Conservation (phyloP, 169 alveolate genomes). For the Blepharisma undulans region DNA sequence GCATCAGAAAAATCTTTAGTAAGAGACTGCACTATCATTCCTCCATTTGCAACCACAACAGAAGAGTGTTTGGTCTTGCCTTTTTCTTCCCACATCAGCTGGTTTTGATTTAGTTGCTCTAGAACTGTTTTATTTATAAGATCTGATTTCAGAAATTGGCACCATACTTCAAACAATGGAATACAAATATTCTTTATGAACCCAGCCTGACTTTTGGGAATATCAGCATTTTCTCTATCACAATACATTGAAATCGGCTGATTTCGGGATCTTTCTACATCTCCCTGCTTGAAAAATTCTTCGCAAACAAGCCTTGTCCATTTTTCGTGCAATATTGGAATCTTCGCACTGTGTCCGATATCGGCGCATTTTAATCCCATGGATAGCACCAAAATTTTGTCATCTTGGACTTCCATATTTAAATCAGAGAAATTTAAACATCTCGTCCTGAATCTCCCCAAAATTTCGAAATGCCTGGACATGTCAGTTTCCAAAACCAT, state of each 20-base stretch:
- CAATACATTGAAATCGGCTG: conserved; percentile 94
- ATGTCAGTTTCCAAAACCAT: conserved; percentile 93
- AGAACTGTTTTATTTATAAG: neutral
- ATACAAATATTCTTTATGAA: conserved; percentile 90
- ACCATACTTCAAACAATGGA: conserved; percentile 82
- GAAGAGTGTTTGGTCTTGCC: neutral
- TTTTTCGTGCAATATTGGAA: conserved; percentile 86
- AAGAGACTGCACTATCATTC: neutral
- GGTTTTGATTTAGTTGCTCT: neutral
- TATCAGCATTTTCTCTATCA: conserved; percentile 92
- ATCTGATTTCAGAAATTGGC: neutral
- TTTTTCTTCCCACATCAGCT: neutral
- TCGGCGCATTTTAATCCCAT: conserved; percentile 62
- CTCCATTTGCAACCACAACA: neutral
- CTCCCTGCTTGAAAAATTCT: conserved; percentile 91
- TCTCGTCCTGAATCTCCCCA: conserved; percentile 83
- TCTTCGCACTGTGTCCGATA: conserved; percentile 92
- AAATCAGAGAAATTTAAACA: neutral
- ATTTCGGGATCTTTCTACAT: conserved; percentile 81
- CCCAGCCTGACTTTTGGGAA: conserved; percentile 92
- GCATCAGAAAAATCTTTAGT: neutral
- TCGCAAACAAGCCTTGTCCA: conserved; percentile 91
- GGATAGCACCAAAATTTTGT: neutral
- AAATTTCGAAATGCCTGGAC: conserved; percentile 89
- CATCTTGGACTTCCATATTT: neutral